phyloP scores from a whole-genome alignment of 441 rosid species.

The Gossypium davidsonii region DNA sequence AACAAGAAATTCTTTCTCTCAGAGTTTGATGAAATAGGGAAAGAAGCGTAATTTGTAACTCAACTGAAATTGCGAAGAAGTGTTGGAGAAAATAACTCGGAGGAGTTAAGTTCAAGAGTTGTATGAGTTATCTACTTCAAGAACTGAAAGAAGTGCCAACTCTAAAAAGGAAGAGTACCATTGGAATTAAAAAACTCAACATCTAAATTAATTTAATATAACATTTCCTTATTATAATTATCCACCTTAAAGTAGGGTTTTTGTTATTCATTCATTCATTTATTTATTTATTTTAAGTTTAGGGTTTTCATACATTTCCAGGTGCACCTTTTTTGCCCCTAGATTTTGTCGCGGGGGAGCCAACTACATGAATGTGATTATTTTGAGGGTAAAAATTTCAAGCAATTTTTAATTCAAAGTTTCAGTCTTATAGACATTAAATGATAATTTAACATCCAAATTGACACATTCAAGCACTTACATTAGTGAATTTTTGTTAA shows the following conservation, averaged over 20 bases:
- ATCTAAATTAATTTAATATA: no score
- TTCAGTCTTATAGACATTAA: background rate
- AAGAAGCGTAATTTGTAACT: background rate
- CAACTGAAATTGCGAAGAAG: background rate
- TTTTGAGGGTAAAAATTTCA: no score
- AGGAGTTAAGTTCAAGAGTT: background rate
- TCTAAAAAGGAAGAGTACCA: background rate
- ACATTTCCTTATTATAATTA: no score
- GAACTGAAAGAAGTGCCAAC: background rate
- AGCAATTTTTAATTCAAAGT: background rate
- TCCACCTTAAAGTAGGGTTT: no score
- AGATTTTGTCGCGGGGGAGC: no score
- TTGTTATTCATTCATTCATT: no score
- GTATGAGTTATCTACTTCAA: conserved; percentile 4
- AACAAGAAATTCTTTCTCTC: background rate
- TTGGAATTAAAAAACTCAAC: background rate
- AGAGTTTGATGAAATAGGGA: no score
- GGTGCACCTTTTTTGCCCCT: no score
- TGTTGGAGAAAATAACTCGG: background rate
- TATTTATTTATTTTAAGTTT: no score
- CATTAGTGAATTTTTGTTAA: background rate
- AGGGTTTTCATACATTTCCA: no score
- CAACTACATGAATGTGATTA: no score
- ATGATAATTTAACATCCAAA: background rate
- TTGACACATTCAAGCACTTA: background rate